Percentiles rank a stretch among this genome's conserved stretches.
Conservation (phyloP, 1,139 yeast genomes). For the Kodamaea arcana region DNA sequence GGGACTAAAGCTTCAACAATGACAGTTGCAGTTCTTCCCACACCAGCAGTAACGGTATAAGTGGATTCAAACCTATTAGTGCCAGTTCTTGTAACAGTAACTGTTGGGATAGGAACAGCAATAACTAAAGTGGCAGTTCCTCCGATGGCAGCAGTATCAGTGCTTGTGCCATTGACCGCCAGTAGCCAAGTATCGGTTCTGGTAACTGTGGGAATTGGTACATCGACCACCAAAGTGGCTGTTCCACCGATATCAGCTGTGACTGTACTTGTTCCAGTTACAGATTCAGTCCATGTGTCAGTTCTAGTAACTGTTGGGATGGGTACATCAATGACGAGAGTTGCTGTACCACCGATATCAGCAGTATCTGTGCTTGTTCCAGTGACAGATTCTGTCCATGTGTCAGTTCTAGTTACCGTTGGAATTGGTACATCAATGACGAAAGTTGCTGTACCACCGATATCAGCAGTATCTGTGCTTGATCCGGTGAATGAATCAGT, state of each 20-base stretch:
- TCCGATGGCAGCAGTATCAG: conserved; percentile 1
- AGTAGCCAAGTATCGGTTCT: conserved; percentile 1
- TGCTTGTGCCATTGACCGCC: neutral
- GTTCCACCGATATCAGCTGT: conserved; percentile 8
- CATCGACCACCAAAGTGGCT: conserved; percentile 9
- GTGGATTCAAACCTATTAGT: conserved; percentile 6
- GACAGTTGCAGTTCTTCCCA: conserved; percentile 8
- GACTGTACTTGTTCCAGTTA: conserved; percentile 6
- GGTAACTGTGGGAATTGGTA: conserved; percentile 7
- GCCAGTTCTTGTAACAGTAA: conserved; percentile 2
- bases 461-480: conserved; percentile 7
- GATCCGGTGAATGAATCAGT: conserved; percentile 5
- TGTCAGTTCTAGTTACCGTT: conserved; percentile 8
- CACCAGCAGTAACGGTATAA: conserved; percentile 7
- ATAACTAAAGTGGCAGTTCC: conserved; percentile 1
- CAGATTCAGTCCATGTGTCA: conserved; percentile 5
- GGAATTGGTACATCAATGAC: conserved; percentile 10
- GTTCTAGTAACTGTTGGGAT: conserved; percentile 8
- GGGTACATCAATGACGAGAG: conserved; percentile 9
- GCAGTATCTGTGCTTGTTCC: conserved; percentile 8
- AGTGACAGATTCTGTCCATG: conserved; percentile 10
- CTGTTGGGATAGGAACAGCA: conserved; percentile 1
- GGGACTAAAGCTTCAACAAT: conserved; percentile 11
- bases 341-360: conserved; percentile 6
- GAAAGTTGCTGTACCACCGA: conserved; percentile 7